Evolutionary conservation across 1,139 yeast species (phyloP), one percentile per base, ranked within the genome.

Genomic region (Debaryomyces nepalensis): DNA sequence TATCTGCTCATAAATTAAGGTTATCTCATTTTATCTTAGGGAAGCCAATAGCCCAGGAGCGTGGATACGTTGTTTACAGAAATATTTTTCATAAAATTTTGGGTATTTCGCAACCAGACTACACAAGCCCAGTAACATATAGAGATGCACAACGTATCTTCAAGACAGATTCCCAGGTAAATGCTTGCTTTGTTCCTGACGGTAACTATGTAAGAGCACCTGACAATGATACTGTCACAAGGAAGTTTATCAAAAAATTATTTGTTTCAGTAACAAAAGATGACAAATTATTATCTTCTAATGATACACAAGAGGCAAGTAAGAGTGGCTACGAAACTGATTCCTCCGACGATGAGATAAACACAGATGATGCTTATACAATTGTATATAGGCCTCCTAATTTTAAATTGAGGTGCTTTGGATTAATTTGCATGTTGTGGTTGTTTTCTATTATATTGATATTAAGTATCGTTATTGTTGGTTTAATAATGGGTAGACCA

Each of bases 131-230:
- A 3, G 78, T 79, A 20, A 69, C 82, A 0, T 55, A 67, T 24
- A 61, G 66, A 10, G 79, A 77, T 41, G 83, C 87, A 0, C 46
- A 52, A 9, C 55, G 52, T 6, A 58, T 70, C 5, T 84, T 85
- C 52, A 53, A 59, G 15, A 64, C 67, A 6, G 60, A 77, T 42
- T 64, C 72, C 1, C 47, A 57, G 2, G 59, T 71, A 0, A 66
- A 66, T 30, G 81, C 85, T 2, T 70, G 66, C 39, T 87, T 86
- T 57, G 77, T 84, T 2, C 89, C 89, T 1, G 84, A 88, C 63
- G 99, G 99, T 2, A 70, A 71, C 37, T 85, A 79, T 55, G 81
- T 90, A 27, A 78, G 99, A 41, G 99, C 91, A 0, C 99, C 99
- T 1, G 85, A 81, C 45, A 78, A 79, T 48, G 97, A 90, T 57